These are phyloP conservation scores for Aspergillus sp. DNA, from an alignment of 2,329 filamentous ascomycete species.

Conservation along the genomic window DNA sequence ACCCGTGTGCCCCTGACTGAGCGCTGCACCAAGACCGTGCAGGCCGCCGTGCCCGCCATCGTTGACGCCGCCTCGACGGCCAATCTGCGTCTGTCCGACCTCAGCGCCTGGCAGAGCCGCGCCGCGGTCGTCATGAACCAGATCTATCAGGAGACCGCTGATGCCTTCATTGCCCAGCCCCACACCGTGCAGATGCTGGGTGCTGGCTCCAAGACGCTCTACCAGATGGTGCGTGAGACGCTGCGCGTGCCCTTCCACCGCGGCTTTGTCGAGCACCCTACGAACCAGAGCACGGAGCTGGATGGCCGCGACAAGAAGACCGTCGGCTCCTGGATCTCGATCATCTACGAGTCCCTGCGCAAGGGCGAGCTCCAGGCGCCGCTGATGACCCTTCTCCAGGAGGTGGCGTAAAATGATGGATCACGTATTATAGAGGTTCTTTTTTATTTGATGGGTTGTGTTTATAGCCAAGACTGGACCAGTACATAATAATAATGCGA, in stretches of 20 bases:
- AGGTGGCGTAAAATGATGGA: not conserved
- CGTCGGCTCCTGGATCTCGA: conserved; percentile 23
- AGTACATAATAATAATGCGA: not conserved
- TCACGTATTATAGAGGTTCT: not conserved
- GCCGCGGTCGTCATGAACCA: conserved; percentile 6
- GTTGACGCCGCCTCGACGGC: conserved; percentile 5
- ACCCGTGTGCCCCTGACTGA: conserved; percentile 12
- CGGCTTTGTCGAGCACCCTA: conserved; percentile 24
- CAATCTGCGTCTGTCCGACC: conserved; percentile 4
- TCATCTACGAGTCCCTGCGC: conserved; percentile 21
- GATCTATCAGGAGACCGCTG: conserved; percentile 10
- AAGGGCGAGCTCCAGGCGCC: conserved; percentile 10
- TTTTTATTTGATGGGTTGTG: not conserved
- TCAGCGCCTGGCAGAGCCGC: conserved; percentile 11
- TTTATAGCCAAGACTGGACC: not conserved
- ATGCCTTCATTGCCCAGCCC: conserved; percentile 12
- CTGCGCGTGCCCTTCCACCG: conserved; percentile 31
- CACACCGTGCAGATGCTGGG: conserved; percentile 17
- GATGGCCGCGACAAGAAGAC: conserved; percentile 22
- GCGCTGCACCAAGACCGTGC: conserved; percentile 4
- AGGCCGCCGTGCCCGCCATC: conserved; percentile 8
- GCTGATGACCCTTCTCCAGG: conserved; percentile 12
- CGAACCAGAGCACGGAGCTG: conserved; percentile 5
- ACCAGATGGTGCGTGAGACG: conserved; percentile 29
- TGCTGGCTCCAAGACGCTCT: conserved; percentile 26